Conservation (phyloP, 148 eudicot species). For the Cornus kousa region DNA sequence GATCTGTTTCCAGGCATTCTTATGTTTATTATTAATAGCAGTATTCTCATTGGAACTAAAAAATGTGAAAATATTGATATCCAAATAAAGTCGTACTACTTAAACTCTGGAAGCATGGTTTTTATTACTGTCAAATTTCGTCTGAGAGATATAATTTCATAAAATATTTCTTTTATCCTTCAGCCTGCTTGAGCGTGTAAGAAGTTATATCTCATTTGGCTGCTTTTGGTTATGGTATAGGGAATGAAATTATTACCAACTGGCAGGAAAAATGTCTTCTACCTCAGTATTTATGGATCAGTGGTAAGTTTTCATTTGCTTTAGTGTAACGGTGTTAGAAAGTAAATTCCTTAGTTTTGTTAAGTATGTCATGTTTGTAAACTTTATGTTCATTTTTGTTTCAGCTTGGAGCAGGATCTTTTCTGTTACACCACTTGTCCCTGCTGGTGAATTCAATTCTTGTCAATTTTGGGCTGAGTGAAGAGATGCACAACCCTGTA, state of each 20-base stretch:
- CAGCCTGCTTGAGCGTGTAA: not conserved
- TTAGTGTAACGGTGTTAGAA: conserved; percentile 1
- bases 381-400: conserved; percentile 6
- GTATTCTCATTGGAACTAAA: not conserved
- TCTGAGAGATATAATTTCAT: not conserved
- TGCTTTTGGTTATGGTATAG: conserved; percentile 32
- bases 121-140: not conserved
- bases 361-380: not conserved
- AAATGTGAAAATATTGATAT: not conserved
- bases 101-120: not conserved
- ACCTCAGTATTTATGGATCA: conserved; percentile 68
- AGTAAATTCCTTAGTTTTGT: not conserved
- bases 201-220: not conserved
- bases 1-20: too few species aligned
- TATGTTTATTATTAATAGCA: not conserved
- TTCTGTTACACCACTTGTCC: conserved; percentile 63
- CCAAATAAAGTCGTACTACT: not conserved
- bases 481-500: conserved; percentile 96
- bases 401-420: conserved; percentile 89
- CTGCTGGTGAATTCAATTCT: conserved; percentile 73
- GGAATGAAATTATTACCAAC: conserved; percentile 93
- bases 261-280: conserved; percentile 78
- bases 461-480: conserved; percentile 73
- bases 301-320: conserved; percentile 49
- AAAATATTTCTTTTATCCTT: not conserved